phyloP scores from a whole-genome alignment of 495 filamentous ascomycete genomes.

The Pseudotulostoma volvatum region DNA sequence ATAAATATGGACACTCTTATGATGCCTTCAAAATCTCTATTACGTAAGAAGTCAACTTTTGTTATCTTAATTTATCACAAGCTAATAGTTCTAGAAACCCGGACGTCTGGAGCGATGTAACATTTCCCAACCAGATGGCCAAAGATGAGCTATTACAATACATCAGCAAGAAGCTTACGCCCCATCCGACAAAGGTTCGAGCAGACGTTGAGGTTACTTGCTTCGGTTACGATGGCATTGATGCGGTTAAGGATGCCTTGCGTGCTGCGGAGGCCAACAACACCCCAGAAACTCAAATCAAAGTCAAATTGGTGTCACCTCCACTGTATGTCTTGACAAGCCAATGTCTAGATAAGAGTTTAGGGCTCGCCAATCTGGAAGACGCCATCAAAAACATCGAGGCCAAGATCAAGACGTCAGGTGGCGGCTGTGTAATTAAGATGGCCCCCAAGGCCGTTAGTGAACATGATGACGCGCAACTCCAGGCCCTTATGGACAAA shows the following conservation, averaged over 20 bases:
- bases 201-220: slow-evolving; percentile 97
- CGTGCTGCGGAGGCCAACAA: slow-evolving; percentile 77
- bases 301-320: slow-evolving; percentile 89
- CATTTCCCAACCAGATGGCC: slow-evolving; percentile 74
- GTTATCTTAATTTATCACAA: slow-evolving; percentile 6
- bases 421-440: slow-evolving; percentile 69
- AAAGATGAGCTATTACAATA: slow-evolving; percentile 78
- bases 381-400: slow-evolving; percentile 74
- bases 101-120: slow-evolving; percentile 83
- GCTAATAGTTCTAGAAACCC: slow-evolving; percentile 47
- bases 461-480: slow-evolving; percentile 90
- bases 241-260: slow-evolving; percentile 83
- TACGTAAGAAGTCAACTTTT: slow-evolving; percentile 44
- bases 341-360: slow-evolving; percentile 83
- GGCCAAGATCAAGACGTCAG: slow-evolving; percentile 51
- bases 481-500: slow-evolving; percentile 98
- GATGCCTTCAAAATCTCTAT: slow-evolving; percentile 98
- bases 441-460: slow-evolving; percentile 99
- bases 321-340: slow-evolving; percentile 88
- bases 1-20: slow-evolving; percentile 89
- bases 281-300: slow-evolving; percentile 80
- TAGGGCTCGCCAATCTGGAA: slow-evolving; percentile 70
- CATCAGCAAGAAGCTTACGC: slow-evolving; percentile 89
- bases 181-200: slow-evolving; percentile 93
- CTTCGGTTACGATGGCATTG: slow-evolving; percentile 97